Percentiles rank a stretch among this genome's conserved stretches.
Conservation (phyloP, 2,329 filamentous ascomycete species). For the Sporothrix pallida region DNA sequence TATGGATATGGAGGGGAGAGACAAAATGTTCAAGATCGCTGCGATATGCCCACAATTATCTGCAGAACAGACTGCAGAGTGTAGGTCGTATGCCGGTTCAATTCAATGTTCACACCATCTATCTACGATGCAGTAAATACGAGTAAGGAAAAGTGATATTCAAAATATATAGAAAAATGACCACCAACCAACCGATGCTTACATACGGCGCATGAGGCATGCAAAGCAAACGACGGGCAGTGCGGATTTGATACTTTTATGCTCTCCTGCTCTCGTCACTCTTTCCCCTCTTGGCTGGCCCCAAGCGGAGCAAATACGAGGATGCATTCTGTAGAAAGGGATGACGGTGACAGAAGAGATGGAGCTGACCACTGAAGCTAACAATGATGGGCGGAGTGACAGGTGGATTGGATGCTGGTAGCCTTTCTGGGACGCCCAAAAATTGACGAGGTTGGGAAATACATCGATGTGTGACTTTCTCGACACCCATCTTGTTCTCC, state of each 20-base stretch:
- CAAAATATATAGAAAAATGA: not conserved
- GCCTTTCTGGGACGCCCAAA: not conserved
- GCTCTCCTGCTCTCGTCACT: not conserved
- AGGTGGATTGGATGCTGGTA: not conserved
- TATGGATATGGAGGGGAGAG: not conserved
- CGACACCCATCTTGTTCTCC: not conserved
- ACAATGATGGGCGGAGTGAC: not conserved
- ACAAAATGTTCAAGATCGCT: not conserved
- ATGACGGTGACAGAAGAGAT: not conserved
- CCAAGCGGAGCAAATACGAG: not conserved
- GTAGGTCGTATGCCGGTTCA: not conserved
- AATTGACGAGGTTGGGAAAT: constrained; percentile 19
- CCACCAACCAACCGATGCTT: not conserved
- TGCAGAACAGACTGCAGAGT: not conserved
- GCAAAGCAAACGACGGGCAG: not conserved
- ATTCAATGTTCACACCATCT: not conserved
- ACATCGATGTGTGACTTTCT: not conserved
- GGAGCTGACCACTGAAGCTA: not conserved
- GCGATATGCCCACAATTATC: not conserved
- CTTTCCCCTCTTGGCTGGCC: not conserved
- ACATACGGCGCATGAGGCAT: not conserved
- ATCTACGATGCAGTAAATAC: not conserved
- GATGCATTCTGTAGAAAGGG: not conserved
- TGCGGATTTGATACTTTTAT: not conserved
- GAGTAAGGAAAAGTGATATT: not conserved